Conservation (phyloP, 2,329 filamentous ascomycete species). For the Colletotrichum higginsianum region DNA sequence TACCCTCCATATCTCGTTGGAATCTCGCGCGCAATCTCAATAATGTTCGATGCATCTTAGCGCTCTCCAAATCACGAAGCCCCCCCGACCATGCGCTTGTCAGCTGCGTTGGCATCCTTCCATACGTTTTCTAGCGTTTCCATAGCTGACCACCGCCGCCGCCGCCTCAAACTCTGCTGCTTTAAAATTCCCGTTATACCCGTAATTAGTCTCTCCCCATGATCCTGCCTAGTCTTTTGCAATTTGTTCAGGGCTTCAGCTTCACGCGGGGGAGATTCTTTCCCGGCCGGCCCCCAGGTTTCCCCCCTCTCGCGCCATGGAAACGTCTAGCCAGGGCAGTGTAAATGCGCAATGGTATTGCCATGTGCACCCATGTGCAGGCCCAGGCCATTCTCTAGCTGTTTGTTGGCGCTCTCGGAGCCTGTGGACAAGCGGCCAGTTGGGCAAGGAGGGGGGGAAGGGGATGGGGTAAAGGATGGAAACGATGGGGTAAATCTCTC, state of each 20-base stretch:
- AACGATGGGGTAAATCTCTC: constrained; percentile 34
- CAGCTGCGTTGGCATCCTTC: constrained; percentile 20
- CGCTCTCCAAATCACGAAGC: neutral
- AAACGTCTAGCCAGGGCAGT: constrained; percentile 16
- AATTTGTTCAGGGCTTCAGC: neutral
- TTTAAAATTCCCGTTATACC: neutral
- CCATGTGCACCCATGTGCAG: neutral
- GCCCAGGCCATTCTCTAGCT: neutral
- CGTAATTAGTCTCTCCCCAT: neutral
- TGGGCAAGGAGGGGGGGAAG: constrained; percentile 17
- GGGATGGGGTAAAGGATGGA: constrained; percentile 12
- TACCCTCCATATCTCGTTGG: neutral
- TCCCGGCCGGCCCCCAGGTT: constrained; percentile 12
- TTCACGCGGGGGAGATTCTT: neutral
- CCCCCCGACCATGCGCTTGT: neutral
- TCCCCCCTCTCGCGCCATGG: neutral
- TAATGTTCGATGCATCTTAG: neutral
- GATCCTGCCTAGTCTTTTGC: too few relatives aligned
- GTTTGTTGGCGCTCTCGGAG: neutral
- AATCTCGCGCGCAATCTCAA: neutral
- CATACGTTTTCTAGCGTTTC: constrained; percentile 38
- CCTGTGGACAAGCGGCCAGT: constrained; percentile 16
- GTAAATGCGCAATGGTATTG: constrained; percentile 11
- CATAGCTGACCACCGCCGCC: constrained; percentile 2
- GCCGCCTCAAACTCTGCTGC: constrained; percentile 2